Evolutionary conservation across 176 grass and related monocot genomes (phyloP), one percentile per base, ranked within the genome.

Genomic region (Elaeis guineensis): DNA sequence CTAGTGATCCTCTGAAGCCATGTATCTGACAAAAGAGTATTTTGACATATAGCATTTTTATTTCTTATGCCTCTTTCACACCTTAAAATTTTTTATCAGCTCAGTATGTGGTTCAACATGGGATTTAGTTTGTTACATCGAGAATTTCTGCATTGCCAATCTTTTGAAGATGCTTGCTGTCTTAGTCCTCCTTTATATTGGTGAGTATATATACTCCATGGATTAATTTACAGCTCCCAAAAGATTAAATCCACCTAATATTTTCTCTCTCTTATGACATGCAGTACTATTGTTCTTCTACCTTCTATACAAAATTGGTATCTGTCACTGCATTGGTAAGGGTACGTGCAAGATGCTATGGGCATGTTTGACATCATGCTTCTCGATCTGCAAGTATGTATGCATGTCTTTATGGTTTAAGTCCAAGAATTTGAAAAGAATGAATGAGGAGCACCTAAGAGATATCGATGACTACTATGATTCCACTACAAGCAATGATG

Each of bases 51-150:
- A 18, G 8, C 11, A 5, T 49, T 11, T 49, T 62, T 17, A 16
- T 62, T 54, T 61, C 20, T 60, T 52, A 44, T 44, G 35, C 35
- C 12, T 17, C 30, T 18, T 58, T 48, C 0, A n/a, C 71, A 66
- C 19, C 3, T 32, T 17, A n/a, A 24, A 50, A 6, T 51, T 53
- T 55, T 67, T 28, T 69, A 44, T 16, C 72, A 89, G 80, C 25
- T 74, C 72, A 28, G 60, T 58, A 21, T 84, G 85, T 0, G 77
- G 68, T 21, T 56, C 80, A 11, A 78, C 55, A 59, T 89, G 80
- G 85, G 85, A 84, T 65, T 4, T 89, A 3, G 55, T 89, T 12
- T 89, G 85, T 63, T 89, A 89, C 62, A 26, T 90, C 6, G 86
- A 90, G 5, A 81, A 85, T 50, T 82, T 90, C 52, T 89, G 81